phyloP scores from a whole-genome alignment of 1,139 yeast species.

The Yamadazyma oceani region DNA sequence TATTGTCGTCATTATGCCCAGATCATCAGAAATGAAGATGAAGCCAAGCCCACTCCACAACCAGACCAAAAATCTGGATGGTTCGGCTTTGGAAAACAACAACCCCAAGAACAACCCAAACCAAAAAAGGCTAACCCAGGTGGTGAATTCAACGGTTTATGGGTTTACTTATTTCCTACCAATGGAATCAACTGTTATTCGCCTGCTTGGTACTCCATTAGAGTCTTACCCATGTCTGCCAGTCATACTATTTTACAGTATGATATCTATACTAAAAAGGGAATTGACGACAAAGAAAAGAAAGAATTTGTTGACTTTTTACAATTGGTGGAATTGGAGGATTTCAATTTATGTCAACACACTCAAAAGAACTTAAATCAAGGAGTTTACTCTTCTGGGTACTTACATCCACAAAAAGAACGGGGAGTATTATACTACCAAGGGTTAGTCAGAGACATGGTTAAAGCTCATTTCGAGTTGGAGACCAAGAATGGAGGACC shows the following conservation, averaged over 20 bases:
- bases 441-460: constrained; percentile 57
- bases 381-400: constrained; percentile 58
- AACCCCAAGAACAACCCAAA: constrained; percentile 17
- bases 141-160: constrained; percentile 58
- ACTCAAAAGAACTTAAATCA: constrained; percentile 62
- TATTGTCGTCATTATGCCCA: constrained; percentile 57
- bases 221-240: constrained; percentile 56
- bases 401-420: constrained; percentile 58
- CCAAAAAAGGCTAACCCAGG: constrained; percentile 47
- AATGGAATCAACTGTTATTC: constrained; percentile 64
- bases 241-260: constrained; percentile 57
- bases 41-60: constrained; percentile 7
- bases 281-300: constrained; percentile 48
- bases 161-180: constrained; percentile 61
- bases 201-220: constrained; percentile 64
- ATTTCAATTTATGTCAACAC: constrained; percentile 55
- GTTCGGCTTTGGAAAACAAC: constrained; percentile 48
- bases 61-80: constrained; percentile 39
- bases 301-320: constrained; percentile 63
- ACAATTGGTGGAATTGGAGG: constrained; percentile 61
- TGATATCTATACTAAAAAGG: constrained; percentile 62
- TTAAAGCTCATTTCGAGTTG: constrained; percentile 47
- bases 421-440: constrained; percentile 59
- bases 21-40: constrained; percentile 20
- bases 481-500: constrained; percentile 46